Evolutionary conservation across 768 basidiomycete genomes (phyloP), one percentile per base, ranked within the genome.

Genomic region (Mycena alexandri): DNA sequence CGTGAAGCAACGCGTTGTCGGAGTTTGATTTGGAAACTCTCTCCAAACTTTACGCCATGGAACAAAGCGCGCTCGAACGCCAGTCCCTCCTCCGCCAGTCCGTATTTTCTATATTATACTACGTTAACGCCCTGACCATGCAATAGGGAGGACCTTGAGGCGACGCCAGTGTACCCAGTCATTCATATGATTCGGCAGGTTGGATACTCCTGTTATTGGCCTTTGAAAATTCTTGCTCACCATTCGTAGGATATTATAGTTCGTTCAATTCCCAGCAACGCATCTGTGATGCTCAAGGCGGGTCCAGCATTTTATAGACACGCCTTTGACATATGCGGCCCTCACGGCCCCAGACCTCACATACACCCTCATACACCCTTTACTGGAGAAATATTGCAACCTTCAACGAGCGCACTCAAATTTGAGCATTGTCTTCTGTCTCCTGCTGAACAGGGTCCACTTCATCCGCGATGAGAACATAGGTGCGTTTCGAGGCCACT

Each of bases 281-380:
- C 22, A 24, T 42, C 44, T 63, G 13, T 60, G n/a, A 60, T 65
- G 46, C 68, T 65, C 55, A 41, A 50, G n/a, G 29, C 43, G 34
- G 60, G 24, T 63, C 50, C 72, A 93, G 91, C 87, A 87, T 72
- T 93, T 86, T 72, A 92, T 93, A 93, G 95, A 98, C 77, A 93
- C 95, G 0, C 94, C 96, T 10, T 83, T 98, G 67, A 86, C 87
- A 0, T 90, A 91, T 68, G 94, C 95, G 71, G 90, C 92, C 22
- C 82, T 98, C 50, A 86, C 86, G 1, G 90, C 91, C 1, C 94
- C 96, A 2, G 96, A 98, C 76, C 85, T 96, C 41, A 95, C 93
- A 2, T 98, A 98, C 76, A 92, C 94, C 1, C 90, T 98, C 68
- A 84, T 97, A 61, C 91, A 90, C 42, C 96, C 96, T 0, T 84